A percentile compares a stretch with the other conserved stretches of the same genome.
Evolutionary conservation across 2,329 filamentous ascomycete species (phyloP).

Genomic region (Celoporthe dispersa): DNA sequence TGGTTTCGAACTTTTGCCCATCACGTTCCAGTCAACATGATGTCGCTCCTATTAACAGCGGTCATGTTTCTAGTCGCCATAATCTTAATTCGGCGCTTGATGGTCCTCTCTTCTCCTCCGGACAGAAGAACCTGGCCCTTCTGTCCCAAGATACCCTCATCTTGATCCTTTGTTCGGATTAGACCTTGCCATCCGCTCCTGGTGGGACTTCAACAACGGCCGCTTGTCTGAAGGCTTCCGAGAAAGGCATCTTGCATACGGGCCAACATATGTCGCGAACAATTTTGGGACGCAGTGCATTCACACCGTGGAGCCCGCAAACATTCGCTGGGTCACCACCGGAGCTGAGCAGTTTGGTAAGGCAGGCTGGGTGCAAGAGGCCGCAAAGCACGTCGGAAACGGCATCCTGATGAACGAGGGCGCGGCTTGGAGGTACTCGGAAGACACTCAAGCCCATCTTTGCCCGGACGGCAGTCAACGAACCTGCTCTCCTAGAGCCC

Average conservation of each 20-base stretch:
- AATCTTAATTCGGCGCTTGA: neutral
- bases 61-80: neutral
- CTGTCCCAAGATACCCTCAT: constrained; percentile 21
- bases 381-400: constrained; percentile 25
- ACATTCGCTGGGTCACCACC: constrained; percentile 20
- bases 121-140: neutral
- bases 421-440: constrained; percentile 23
- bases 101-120: neutral
- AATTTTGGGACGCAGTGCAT: constrained; percentile 3
- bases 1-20: too few species aligned
- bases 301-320: constrained; percentile 28
- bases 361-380: constrained; percentile 23
- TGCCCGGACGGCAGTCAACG: constrained; percentile 2
- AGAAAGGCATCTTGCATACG: constrained; percentile 16
- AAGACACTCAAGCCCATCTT: constrained; percentile 24
- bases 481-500: constrained; percentile 23
- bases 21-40: neutral
- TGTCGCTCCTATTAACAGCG: neutral
- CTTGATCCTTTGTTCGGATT: constrained; percentile 13
- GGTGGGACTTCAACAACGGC: constrained; percentile 21
- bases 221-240: constrained; percentile 21
- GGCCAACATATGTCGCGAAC: constrained; percentile 19
- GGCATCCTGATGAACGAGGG: constrained; percentile 28
- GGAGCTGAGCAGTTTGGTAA: constrained; percentile 20
- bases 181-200: constrained; percentile 11